Conservation (phyloP, 192 early-diverging fungal genomes). For the Kappamyces sp. region DNA sequence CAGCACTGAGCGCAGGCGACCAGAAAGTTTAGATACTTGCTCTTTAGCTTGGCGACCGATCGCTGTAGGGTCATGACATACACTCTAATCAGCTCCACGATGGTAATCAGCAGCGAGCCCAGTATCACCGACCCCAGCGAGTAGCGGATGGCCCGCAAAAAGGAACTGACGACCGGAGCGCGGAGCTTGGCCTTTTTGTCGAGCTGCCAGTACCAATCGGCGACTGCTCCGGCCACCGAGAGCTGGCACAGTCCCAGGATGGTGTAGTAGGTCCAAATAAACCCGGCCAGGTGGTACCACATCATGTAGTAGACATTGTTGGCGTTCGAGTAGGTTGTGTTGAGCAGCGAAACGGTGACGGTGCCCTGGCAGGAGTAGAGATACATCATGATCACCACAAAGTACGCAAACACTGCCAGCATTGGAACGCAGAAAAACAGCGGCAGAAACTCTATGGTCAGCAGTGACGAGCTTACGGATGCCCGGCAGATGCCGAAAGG, state of each 20-base stretch:
- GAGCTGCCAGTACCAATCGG: slow-evolving; percentile 45
- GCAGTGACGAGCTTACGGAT: slow-evolving; percentile 22
- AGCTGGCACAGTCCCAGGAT: slow-evolving; percentile 40
- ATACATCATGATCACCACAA: slow-evolving; percentile 22
- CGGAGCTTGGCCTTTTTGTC: slow-evolving; percentile 33
- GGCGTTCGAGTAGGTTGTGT: background rate
- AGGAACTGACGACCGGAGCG: slow-evolving; percentile 29
- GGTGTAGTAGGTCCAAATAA: slow-evolving; percentile 46
- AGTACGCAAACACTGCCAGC: slow-evolving; percentile 29
- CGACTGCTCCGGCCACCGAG: slow-evolving; percentile 46
- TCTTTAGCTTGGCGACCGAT: slow-evolving; percentile 24
- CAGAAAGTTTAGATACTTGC: slow-evolving; percentile 22
- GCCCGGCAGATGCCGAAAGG: slow-evolving; percentile 36
- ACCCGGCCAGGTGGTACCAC: slow-evolving; percentile 48
- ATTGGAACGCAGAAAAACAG: slow-evolving; percentile 15
- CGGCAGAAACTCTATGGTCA: slow-evolving; percentile 24
- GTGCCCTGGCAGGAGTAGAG: slow-evolving; percentile 15
- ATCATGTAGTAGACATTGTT: slow-evolving; percentile 22
- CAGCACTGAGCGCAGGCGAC: slow-evolving; percentile 44
- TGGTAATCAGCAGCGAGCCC: slow-evolving; percentile 49
- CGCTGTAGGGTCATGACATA: slow-evolving; percentile 32
- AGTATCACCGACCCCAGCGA: slow-evolving; percentile 50
- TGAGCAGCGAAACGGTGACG: background rate
- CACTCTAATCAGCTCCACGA: slow-evolving; percentile 43
- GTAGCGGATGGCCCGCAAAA: slow-evolving; percentile 39